A percentile compares a stretch with the other conserved stretches of the same genome.
phyloP scores from a whole-genome alignment of 192 early-diverging fungal genomes.

The Coemansia sp. region DNA sequence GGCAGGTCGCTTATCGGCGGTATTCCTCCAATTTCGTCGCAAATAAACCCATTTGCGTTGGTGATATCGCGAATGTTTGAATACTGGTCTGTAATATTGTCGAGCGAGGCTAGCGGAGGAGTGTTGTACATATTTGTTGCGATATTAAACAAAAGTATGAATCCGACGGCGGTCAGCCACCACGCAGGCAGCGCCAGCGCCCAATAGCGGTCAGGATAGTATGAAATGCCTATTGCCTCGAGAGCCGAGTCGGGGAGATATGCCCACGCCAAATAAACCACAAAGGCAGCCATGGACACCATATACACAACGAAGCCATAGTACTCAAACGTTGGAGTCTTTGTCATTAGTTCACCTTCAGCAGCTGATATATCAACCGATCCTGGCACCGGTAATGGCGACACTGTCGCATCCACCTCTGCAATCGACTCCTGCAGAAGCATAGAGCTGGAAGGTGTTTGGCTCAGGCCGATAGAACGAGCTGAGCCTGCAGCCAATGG shows the following conservation, averaged over 20 bases:
- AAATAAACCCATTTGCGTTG: constrained; percentile 24
- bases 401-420: not conserved
- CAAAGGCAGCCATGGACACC: constrained; percentile 72
- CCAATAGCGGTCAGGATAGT: constrained; percentile 88
- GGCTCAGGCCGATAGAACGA: not conserved
- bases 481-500: not conserved
- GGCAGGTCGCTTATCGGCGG: constrained; percentile 49
- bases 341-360: constrained; percentile 40
- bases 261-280: constrained; percentile 82
- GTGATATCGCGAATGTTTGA: constrained; percentile 23
- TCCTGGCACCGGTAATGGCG: not conserved
- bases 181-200: constrained; percentile 80
- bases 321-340: constrained; percentile 80
- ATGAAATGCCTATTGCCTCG: constrained; percentile 72
- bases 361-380: constrained; percentile 24
- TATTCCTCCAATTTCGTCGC: constrained; percentile 47
- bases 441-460: not conserved
- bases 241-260: constrained; percentile 79
- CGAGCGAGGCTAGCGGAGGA: constrained; percentile 68
- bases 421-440: constrained; percentile 7
- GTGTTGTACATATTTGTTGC: constrained; percentile 81
- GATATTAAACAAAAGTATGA: constrained; percentile 74
- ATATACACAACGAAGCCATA: constrained; percentile 89
- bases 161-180: constrained; percentile 72
- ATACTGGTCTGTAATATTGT: constrained; percentile 71